Conservation (phyloP, 2,329 filamentous ascomycete species). For the Fusarium albidum region DNA sequence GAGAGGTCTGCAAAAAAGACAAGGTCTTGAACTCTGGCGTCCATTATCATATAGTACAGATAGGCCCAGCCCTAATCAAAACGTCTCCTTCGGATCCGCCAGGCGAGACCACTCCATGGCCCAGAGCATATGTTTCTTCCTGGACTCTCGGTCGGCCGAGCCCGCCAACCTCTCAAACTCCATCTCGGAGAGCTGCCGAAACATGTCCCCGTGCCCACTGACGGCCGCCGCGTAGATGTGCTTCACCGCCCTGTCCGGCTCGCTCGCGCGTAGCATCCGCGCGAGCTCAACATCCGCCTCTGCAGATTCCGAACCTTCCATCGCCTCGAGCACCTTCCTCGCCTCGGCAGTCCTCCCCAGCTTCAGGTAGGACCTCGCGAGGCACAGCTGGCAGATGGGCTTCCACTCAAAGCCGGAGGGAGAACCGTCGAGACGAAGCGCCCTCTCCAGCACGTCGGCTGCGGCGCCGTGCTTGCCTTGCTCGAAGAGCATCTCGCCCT, state of each 20-base stretch:
- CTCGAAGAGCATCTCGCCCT: conserved; percentile 42
- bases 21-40: conserved; percentile 19
- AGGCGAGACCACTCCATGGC: conserved; percentile 47
- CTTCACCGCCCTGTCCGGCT: conserved; percentile 36
- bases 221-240: conserved; percentile 40
- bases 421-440: conserved; percentile 31
- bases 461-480: conserved; percentile 38
- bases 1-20: conserved; percentile 39
- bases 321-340: conserved; percentile 28
- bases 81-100: conserved; percentile 35
- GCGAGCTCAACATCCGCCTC: conserved; percentile 42
- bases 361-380: conserved; percentile 38
- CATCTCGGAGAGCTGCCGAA: conserved; percentile 41
- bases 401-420: conserved; percentile 42
- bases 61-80: conserved; percentile 23
- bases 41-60: neutral
- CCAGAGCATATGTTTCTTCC: conserved; percentile 40
- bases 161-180: conserved; percentile 36
- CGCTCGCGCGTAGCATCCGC: conserved; percentile 31
- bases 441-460: conserved; percentile 32
- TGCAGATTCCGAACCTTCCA: conserved; percentile 31
- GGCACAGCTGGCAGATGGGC: conserved; percentile 35
- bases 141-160: conserved; percentile 18
- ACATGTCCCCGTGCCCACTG: conserved; percentile 38
- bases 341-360: conserved; percentile 37